These are phyloP conservation scores for Colletotrichum spinosum DNA, from an alignment of 2,329 filamentous ascomycete genomes.

Conservation along the genomic window DNA sequence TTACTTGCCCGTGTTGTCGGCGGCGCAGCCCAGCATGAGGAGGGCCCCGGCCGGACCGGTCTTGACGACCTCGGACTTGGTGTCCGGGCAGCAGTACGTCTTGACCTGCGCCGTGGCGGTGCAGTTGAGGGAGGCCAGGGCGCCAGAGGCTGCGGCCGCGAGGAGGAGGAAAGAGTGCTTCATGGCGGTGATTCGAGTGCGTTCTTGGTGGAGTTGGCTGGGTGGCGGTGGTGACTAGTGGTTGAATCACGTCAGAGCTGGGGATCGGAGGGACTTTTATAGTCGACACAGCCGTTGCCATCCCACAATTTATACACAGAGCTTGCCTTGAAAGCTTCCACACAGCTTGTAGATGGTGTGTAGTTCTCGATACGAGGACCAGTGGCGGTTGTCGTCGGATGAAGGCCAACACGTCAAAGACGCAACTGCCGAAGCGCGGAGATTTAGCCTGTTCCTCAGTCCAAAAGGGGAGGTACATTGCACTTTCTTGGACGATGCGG, in stretches of 20 bases:
- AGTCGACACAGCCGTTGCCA: neutral
- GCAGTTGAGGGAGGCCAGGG: constrained; percentile 38
- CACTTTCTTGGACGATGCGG: constrained; percentile 1
- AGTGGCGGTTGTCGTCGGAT: neutral
- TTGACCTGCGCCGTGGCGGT: constrained; percentile 31
- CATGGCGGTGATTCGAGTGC: constrained; percentile 1
- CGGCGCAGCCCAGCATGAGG: constrained; percentile 36
- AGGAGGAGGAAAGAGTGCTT: constrained; percentile 13
- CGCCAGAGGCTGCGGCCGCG: constrained; percentile 14
- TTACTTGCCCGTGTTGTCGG: constrained; percentile 35
- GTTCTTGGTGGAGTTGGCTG: rapidly evolving
- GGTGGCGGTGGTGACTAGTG: neutral
- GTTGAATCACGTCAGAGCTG: neutral
- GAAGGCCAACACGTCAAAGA: neutral
- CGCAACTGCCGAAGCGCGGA: constrained; percentile 15
- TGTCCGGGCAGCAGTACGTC: constrained; percentile 38
- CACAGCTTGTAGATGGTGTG: neutral
- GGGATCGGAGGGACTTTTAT: neutral
- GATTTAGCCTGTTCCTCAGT: constrained; percentile 20
- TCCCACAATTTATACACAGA: too few relatives aligned
- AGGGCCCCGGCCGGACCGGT: constrained; percentile 27
- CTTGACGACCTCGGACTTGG: constrained; percentile 37
- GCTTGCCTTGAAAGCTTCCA: too few relatives aligned
- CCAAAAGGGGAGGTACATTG: constrained; percentile 4
- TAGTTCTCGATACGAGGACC: too few relatives aligned